phyloP scores from a whole-genome alignment of 306 rosid genomes.

The Lathyrus oleraceus region DNA sequence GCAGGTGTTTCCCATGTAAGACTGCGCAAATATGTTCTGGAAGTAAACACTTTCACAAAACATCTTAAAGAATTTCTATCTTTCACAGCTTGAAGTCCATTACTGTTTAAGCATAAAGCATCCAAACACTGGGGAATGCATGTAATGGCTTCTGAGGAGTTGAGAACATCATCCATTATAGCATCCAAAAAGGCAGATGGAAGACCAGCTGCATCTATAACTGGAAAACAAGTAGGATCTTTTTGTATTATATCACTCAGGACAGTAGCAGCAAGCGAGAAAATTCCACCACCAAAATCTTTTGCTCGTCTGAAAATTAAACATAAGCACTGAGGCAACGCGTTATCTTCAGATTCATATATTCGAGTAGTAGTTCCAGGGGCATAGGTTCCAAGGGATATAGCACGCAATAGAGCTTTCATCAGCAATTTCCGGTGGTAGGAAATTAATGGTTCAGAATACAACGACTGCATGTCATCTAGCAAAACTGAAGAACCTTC shows the following conservation, averaged over 20 bases:
- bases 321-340: constrained; percentile 82
- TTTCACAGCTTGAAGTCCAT: constrained; percentile 85
- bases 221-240: constrained; percentile 94
- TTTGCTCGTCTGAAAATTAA: constrained; percentile 78
- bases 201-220: constrained; percentile 87
- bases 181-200: constrained; percentile 93
- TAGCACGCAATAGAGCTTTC: constrained; percentile 94
- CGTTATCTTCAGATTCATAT: constrained; percentile 87
- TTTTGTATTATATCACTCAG: constrained; percentile 96
- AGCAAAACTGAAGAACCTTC: constrained; percentile 55
- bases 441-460: constrained; percentile 78
- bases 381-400: constrained; percentile 92
- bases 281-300: constrained; percentile 97
- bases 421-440: constrained; percentile 77
- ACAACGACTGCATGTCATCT: constrained; percentile 73
- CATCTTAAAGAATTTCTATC: constrained; percentile 87
- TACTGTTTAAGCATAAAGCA: constrained; percentile 85
- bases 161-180: constrained; percentile 88
- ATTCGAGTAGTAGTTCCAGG: constrained; percentile 83
- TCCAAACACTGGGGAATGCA: constrained; percentile 97
- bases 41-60: constrained; percentile 92
- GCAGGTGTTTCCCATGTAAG: constrained; percentile 81
- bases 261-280: constrained; percentile 94
- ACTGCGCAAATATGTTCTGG: constrained; percentile 74
- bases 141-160: constrained; percentile 89